Base-by-base conservation (phyloP, 805 yeast species). In the Saturnispora serradocipensis region DNA sequence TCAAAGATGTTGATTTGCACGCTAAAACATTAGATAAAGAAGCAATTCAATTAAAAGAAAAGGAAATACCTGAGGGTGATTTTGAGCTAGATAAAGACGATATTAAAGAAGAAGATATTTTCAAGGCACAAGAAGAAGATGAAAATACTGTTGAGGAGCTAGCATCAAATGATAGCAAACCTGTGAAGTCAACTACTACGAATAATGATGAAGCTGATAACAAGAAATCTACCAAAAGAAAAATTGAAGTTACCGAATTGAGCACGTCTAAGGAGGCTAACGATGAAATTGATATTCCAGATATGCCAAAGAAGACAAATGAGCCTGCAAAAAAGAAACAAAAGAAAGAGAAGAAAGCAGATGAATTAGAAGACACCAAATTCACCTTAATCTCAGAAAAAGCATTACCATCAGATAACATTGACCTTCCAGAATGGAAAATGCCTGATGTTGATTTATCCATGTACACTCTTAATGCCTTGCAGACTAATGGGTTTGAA, bases 401-500 rank as follows among this genome's bases (percentile, higher is more conserved):
- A n/a, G 46, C 49, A 11, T 43, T 54, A 25, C 64, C 58, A 36
- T 57, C 61, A 20, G 67, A 65, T 44, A 67, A 62, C n/a, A 69
- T 74, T 16, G 72, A 75, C 38, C 64, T 84, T 18, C 88, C 89
- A 8, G 74, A 74, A 30, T 86, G 95, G 93, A 36, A 43, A 30
- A 25, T 43, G 13, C 63, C 73, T 2, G 65, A 69, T 2, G 65
- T 67, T 5, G 54, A 74, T 2, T 66, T 85, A 18, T 78, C 87
- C 5, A 66, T 77, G 18, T 77, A 78, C 45, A 73, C 83, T 1
- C 68, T 87, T 43, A 77, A 77, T 49, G 93, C 89, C 1, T 71
- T 93, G 42, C 65, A 74, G 3, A 69, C 71, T 16, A 67, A 83
- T 11, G 79, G 77, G 1, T 93, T 85, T 66, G 61, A 57, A 1